Conservation (phyloP, 139 green algal species). For the Asterochloris erici region DNA sequence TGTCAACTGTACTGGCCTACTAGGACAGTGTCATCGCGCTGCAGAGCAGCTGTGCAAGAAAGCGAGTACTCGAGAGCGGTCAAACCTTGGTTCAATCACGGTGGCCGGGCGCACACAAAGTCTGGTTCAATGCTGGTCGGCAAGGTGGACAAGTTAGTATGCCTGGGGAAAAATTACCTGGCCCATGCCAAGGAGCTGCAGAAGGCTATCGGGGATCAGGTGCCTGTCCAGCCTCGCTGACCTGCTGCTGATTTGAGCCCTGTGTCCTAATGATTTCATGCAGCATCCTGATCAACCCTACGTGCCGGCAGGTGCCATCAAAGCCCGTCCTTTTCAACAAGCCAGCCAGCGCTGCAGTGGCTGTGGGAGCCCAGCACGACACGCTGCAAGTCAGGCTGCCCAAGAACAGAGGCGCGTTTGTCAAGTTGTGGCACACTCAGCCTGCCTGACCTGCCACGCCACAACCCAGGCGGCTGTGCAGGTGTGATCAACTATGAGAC, state of each 20-base stretch:
- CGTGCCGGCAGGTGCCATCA: neutral
- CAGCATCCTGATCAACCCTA: no score
- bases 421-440: no score
- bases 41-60: no score
- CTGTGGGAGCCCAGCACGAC: neutral
- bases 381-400: slow-evolving; percentile 6
- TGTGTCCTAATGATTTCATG: no score
- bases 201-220: neutral
- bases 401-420: neutral
- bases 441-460: no score
- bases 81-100: no score
- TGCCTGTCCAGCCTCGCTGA: neutral
- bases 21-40: no score
- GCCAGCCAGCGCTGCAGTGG: slow-evolving; percentile 10
- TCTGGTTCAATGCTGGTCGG: no score
- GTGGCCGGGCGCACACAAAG: no score
- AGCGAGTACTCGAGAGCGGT: no score
- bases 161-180: slow-evolving; percentile 24
- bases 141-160: slow-evolving; percentile 16
- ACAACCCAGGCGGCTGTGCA: no score
- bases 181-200: slow-evolving; percentile 18
- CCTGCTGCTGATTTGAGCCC: neutral
- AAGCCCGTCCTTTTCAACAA: slow-evolving; percentile 21
- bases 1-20: no score
- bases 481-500: slow-evolving; percentile 15